A percentile compares a stretch with the other conserved stretches of the same genome.
Evolutionary conservation across 2,329 filamentous ascomycete species (phyloP).

Genomic region (Aspergillus ustus): DNA sequence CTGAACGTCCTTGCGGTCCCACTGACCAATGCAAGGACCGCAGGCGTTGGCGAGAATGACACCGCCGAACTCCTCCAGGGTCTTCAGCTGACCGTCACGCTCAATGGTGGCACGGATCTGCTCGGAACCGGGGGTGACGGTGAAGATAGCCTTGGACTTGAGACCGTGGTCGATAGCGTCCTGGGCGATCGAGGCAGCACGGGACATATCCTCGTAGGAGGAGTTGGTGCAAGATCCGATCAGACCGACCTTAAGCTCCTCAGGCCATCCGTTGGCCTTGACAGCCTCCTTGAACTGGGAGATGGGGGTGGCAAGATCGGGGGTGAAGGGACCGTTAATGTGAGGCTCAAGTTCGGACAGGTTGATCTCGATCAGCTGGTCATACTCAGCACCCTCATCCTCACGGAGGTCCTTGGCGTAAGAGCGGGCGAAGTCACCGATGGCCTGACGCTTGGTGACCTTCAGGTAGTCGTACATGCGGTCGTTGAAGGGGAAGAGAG

Average conservation of each 20-base stretch:
- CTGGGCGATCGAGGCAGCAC: constrained; percentile 85
- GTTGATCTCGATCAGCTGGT: constrained; percentile 95
- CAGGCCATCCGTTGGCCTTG: constrained; percentile 93
- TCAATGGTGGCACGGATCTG: constrained; percentile 94
- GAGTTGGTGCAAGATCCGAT: constrained; percentile 99
- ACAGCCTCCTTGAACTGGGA: constrained; percentile 96
- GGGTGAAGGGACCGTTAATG: constrained; percentile 98
- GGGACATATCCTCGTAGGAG: constrained; percentile 87
- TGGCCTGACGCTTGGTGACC: constrained; percentile 86
- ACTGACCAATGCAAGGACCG: constrained; percentile 90
- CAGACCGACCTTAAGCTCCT: constrained; percentile 93
- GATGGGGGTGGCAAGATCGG: constrained; percentile 95
- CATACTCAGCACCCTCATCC: constrained; percentile 92
- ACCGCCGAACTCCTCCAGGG: constrained; percentile 94
- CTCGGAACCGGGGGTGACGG: constrained; percentile 94
- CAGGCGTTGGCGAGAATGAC: constrained; percentile 95
- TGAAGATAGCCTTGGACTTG: constrained; percentile 92
- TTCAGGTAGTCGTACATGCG: constrained; percentile 95
- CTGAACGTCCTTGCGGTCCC: constrained; percentile 91
- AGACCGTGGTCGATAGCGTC: constrained; percentile 90
- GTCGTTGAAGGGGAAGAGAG: constrained; percentile 96
- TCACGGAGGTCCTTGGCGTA: constrained; percentile 86
- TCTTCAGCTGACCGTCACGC: constrained; percentile 87
- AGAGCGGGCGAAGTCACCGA: constrained; percentile 84
- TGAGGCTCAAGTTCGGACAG: constrained; percentile 93